phyloP scores from a whole-genome alignment of 495 filamentous ascomycete species.

The Penicillium atrosanguineum region DNA sequence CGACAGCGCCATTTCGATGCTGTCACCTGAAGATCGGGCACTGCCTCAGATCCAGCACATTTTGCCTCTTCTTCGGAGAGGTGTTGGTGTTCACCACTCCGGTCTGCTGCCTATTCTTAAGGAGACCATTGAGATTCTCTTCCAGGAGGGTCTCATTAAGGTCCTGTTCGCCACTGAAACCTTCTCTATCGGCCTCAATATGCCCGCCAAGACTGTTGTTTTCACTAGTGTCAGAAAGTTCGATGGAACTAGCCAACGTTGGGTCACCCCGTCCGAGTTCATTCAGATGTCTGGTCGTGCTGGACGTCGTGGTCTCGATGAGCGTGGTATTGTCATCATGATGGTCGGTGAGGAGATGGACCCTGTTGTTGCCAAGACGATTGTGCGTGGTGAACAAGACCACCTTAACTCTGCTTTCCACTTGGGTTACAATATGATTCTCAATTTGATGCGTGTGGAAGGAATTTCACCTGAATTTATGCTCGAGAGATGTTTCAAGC shows the following conservation, averaged over 20 bases:
- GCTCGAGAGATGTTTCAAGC: constrained; percentile 94
- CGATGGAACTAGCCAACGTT: constrained; percentile 77
- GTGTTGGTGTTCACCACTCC: constrained; percentile 96
- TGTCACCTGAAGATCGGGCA: constrained; percentile 85
- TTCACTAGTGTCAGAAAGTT: constrained; percentile 96
- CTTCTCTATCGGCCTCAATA: constrained; percentile 97
- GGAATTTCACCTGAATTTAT: constrained; percentile 96
- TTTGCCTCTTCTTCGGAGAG: constrained; percentile 81
- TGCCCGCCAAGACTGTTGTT: constrained; percentile 98
- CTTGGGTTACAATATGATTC: constrained; percentile 98
- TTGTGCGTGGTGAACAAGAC: constrained; percentile 95
- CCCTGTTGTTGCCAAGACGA: constrained; percentile 85
- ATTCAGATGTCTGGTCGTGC: constrained; percentile 98
- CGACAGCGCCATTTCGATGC: constrained; percentile 78
- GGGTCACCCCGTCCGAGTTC: constrained; percentile 93
- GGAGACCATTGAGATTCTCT: constrained; percentile 97
- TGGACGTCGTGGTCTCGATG: constrained; percentile 93
- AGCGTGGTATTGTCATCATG: constrained; percentile 98
- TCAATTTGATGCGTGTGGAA: constrained; percentile 93
- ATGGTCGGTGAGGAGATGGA: constrained; percentile 98
- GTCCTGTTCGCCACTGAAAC: constrained; percentile 97
- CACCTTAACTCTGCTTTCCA: constrained; percentile 96
- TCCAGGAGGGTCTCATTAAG: constrained; percentile 97
- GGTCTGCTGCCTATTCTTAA: constrained; percentile 94
- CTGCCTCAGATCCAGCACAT: constrained; percentile 91